Percentiles rank a stretch among this genome's conserved stretches.
These are phyloP conservation scores for Neocallimastix lanati DNA, from an alignment of 192 early-diverging fungal species.

Conservation along the genomic window DNA sequence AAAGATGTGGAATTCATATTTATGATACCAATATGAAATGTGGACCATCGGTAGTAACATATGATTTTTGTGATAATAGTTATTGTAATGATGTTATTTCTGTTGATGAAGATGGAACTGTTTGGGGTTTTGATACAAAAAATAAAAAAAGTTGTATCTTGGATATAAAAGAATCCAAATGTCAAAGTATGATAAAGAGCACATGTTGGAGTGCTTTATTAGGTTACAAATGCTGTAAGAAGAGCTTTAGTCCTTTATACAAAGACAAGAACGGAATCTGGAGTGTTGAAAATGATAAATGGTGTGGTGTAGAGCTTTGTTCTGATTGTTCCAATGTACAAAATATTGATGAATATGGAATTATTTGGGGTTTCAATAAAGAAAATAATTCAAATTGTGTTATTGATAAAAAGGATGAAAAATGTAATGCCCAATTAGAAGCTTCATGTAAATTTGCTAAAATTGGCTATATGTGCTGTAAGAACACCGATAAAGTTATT, in stretches of 20 bases:
- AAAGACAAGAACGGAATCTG: background rate
- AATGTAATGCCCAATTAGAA: background rate
- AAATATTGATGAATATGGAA: background rate
- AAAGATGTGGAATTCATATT: background rate
- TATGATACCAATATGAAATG: background rate
- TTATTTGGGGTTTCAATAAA: background rate
- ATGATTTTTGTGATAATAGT: too few species aligned
- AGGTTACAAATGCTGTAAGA: too few species aligned
- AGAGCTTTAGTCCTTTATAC: background rate
- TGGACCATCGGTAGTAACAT: background rate
- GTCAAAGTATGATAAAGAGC: too few species aligned
- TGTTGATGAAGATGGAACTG: too few species aligned
- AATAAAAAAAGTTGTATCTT: too few species aligned
- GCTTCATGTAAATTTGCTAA: background rate
- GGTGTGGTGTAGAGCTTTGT: background rate
- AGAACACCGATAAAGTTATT: background rate
- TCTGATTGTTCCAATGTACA: background rate
- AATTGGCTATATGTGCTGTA: background rate
- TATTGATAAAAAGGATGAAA: background rate
- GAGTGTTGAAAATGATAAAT: background rate
- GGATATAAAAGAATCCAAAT: too few species aligned
- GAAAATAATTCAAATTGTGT: background rate
- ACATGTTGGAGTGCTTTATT: too few species aligned
- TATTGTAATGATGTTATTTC: too few species aligned
- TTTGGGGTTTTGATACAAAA: too few species aligned